Percentiles rank a stretch among this genome's conserved stretches.
Conservation (phyloP, 1,284 basidiomycete species). For the Sanguinoderma infundibulare region DNA sequence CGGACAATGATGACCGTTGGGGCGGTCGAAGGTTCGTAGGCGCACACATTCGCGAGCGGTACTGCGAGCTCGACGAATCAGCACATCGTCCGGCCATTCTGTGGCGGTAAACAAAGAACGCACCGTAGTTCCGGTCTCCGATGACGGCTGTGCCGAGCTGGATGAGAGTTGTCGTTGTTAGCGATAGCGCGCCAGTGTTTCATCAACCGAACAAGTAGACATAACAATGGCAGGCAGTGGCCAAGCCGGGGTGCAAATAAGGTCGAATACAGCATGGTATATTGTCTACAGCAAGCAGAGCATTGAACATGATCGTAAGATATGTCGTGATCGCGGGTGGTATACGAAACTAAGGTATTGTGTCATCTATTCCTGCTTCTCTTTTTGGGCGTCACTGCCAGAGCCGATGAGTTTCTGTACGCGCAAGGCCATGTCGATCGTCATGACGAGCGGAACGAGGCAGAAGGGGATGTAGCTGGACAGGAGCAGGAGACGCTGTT, state of each 20-base stretch:
- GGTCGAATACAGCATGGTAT: background rate
- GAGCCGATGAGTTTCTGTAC: conserved; percentile 34
- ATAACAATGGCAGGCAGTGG: too few relatives aligned
- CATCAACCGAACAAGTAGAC: too few relatives aligned
- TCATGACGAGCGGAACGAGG: conserved; percentile 71
- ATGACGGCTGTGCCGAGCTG: too few relatives aligned
- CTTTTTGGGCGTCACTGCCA: conserved; percentile 8
- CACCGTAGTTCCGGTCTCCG: too few relatives aligned
- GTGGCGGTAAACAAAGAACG: too few relatives aligned
- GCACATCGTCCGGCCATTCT: too few relatives aligned
- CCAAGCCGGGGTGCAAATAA: background rate
- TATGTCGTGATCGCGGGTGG: background rate
- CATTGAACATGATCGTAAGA: background rate
- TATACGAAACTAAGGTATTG: background rate
- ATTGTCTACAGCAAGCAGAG: background rate
- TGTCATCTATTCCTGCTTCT: conserved; percentile 17
- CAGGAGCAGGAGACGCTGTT: conserved; percentile 59
- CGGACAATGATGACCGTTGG: background rate
- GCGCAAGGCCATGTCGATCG: conserved; percentile 70
- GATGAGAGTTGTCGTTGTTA: too few relatives aligned
- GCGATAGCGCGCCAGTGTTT: too few relatives aligned
- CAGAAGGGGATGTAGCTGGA: conserved; percentile 80
- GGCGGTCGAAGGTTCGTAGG: too few relatives aligned
- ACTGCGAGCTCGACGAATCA: too few relatives aligned
- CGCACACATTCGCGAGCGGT: too few relatives aligned